Base-by-base conservation (phyloP, 345 rosid genomes). In the Clausena lansium region DNA sequence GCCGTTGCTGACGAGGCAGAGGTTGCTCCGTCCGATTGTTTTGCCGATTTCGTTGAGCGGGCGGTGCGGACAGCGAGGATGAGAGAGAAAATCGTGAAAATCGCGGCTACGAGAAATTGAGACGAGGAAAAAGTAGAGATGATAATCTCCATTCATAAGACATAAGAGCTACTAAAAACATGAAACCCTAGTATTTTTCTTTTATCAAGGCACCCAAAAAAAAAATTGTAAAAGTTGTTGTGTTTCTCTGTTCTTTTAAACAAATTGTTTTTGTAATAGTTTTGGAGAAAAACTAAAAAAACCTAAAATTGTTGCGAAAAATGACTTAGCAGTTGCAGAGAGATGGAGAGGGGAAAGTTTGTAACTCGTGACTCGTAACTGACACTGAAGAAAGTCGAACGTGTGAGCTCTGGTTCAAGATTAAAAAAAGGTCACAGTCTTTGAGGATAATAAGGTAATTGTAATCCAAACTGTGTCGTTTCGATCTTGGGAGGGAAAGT, bases 81-180 rank as follows among this genome's bases (percentile, higher is more conserved):
- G 38, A 89, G 78, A 71, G 92, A 85, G 64, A 86, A 79, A 50
- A 83, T 67, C 58, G 90, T 87, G 66, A 84, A 76, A 67, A 87
- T 81, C 57, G 84, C 83, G 86, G 88, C 88, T 90, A 90, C 62
- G 69, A 91, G 80, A 62, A 82, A 79, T 38, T 81, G 83, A 14
- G 83, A 81, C 77, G 78, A 75, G 80, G 83, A 64, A 79, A 79
- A 75, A 81, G 82, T 50, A 68, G 81, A 67, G 75, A 83, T 76
- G 80, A 76, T 80, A 83, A 86, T 82, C 91, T 87, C 91, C 91
- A 91, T 88, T 86, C 77, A 85, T 58, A 67, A 88, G 87, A 88
- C 90, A 95, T 89, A 80, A 88, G 90, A 84, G 83, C 87, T 77
- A 78, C 74, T 24, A 79, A 77, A 70, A 73, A 70, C 84, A 88